A percentile compares a stretch with the other conserved stretches of the same genome.
phyloP scores from a whole-genome alignment of 2,329 filamentous ascomycete genomes.

The Fusarium lateritium region DNA sequence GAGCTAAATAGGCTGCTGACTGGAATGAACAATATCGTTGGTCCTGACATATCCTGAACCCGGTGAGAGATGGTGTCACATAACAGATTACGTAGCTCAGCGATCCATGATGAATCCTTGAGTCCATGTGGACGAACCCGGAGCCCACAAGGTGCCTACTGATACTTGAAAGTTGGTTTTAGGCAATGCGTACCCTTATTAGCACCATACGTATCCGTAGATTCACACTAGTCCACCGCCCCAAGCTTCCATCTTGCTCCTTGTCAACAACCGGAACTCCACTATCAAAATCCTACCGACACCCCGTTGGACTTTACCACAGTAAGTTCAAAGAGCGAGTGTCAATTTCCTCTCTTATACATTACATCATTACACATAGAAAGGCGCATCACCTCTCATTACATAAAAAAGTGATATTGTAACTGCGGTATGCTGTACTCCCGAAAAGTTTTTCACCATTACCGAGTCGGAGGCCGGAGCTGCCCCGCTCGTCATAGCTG shows the following conservation, averaged over 20 bases:
- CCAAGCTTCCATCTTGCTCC: neutral
- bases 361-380: constrained; percentile 33
- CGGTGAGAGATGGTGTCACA: constrained; percentile 12
- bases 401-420: constrained; percentile 16
- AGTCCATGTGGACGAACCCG: constrained; percentile 20
- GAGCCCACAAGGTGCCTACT: constrained; percentile 12
- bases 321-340: constrained; percentile 15
- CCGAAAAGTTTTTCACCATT: constrained; percentile 10
- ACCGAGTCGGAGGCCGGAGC: constrained; percentile 27
- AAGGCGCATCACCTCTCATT: constrained; percentile 14
- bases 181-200: neutral
- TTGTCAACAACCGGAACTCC: neutral
- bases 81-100: constrained; percentile 26
- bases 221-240: constrained; percentile 20
- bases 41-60: constrained; percentile 2
- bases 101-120: constrained; percentile 8
- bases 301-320: neutral
- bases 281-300: constrained; percentile 3
- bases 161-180: too few relatives aligned
- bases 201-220: neutral
- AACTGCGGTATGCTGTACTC: constrained; percentile 20
- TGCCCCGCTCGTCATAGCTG: constrained; percentile 13
- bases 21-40: neutral
- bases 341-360: constrained; percentile 20
- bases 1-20: neutral